Conservation (phyloP, 2,329 filamentous ascomycete species). For the Neurospora sp. region DNA sequence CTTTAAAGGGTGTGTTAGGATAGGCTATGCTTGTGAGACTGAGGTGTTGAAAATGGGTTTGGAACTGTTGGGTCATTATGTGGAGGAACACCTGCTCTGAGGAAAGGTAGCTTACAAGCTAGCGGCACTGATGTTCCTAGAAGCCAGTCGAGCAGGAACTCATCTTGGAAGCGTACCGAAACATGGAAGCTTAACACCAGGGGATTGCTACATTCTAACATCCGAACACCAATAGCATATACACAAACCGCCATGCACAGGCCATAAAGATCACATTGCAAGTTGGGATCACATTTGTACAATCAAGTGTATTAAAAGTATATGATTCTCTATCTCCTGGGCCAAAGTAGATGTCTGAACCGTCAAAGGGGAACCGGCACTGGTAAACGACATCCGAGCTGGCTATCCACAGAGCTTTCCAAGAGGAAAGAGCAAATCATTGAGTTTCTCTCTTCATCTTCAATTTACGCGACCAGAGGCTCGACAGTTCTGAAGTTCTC, state of each 20-base stretch:
- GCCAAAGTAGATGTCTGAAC: neutral
- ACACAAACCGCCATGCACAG: neutral
- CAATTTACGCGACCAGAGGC: neutral
- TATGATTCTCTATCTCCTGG: neutral
- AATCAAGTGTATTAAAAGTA: neutral
- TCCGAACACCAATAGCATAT: neutral
- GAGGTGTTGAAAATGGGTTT: constrained; percentile 58
- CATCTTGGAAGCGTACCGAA: neutral
- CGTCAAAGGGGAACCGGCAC: neutral
- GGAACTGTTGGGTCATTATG: constrained; percentile 33
- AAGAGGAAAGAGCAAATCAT: neutral
- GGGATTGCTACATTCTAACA: neutral
- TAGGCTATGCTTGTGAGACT: constrained; percentile 67
- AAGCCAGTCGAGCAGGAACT: neutral
- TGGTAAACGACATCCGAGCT: neutral
- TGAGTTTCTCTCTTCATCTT: neutral
- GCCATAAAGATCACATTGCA: neutral
- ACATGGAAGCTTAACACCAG: neutral
- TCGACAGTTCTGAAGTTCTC: constrained; percentile 41
- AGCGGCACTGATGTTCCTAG: neutral
- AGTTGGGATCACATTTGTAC: neutral
- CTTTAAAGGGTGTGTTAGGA: constrained; percentile 64
- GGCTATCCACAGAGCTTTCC: neutral
- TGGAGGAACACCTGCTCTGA: constrained; percentile 23
- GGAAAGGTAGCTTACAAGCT: neutral